phyloP scores from a whole-genome alignment of 306 rosid species.

The Prunus kanzakura region DNA sequence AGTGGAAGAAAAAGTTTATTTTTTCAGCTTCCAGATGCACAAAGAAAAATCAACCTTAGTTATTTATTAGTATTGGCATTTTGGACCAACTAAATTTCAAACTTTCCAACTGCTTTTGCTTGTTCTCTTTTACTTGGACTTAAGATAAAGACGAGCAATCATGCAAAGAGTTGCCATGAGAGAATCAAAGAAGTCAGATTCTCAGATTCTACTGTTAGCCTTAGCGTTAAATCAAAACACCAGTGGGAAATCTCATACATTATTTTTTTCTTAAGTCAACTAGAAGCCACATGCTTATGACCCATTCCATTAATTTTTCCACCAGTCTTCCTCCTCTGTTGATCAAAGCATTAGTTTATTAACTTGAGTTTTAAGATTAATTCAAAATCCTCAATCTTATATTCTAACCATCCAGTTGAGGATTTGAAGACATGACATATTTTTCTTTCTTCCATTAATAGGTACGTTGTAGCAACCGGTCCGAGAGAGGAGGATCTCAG shows the following conservation, averaged over 20 bases:
- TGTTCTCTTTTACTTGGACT: neutral
- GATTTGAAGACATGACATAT: no score
- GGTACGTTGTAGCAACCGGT: neutral
- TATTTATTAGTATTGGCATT: neutral
- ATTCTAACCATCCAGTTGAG: neutral
- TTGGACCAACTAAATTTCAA: neutral
- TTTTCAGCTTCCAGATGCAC: neutral
- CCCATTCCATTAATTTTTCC: neutral
- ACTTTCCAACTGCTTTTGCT: neutral
- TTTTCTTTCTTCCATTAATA: neutral
- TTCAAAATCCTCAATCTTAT: neutral
- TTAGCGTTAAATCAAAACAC: neutral
- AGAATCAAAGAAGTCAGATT: neutral
- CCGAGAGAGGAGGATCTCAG: neutral
- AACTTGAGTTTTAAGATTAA: neutral
- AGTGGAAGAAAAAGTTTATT: neutral
- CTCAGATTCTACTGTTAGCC: neutral
- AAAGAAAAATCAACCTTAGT: neutral
- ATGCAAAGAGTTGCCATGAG: neutral
- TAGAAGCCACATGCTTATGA: neutral
- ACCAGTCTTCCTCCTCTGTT: neutral
- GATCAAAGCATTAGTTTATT: neutral
- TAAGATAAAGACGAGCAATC: neutral
- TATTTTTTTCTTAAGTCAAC: neutral
- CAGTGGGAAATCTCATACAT: no score